Evolutionary conservation across 2,329 filamentous ascomycete species (phyloP), one percentile per base, ranked within the genome.

Genomic region (Pyrenochaeta sp.): DNA sequence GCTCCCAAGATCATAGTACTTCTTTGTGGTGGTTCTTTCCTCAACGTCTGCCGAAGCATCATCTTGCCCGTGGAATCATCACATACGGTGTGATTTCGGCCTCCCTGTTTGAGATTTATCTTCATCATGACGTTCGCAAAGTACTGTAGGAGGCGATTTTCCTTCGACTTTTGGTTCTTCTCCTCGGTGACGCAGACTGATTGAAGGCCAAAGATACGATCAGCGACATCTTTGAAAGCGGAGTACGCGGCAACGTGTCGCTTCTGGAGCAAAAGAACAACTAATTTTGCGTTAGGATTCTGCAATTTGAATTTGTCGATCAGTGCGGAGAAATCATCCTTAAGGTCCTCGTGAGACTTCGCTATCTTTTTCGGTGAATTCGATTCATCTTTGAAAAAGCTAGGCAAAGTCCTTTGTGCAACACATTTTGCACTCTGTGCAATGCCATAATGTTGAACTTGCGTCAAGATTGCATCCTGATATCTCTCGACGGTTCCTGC

Each of bases 81-180:
- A 1, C 43, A 9, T 2, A 64, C 54, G 0, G 52, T 42, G 37
- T 72, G 66, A 40, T 74, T 75, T 27, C 58, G 51, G 1, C 68
- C 68, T 0, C 54, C 67, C 5, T 50, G 1, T 44, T 74, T 77
- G 1, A 76, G 45, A 24, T 76, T 76, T 0, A 60, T 51, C 47
- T 77, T 76, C 65, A 74, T 62, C 10, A 52, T 52, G 6, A 72
- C 36, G 39, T 72, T 71, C 12, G 39, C 51, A 48, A 67, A 54
- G 50, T 66, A 64, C 37, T 62, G 25, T n/a, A 40, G 13, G 24
- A n/a, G 19, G 19, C 34, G 43, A 3, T 13, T 39, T 43, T 46
- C 44, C 25, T 39, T 5, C n/a, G 43, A 55, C 24, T 28, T 27
- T 19, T 39, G 36, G 13, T n/a, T n/a, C 2, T n/a, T n/a, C 9